A percentile compares a stretch with the other conserved stretches of the same genome.
phyloP scores from a whole-genome alignment of 805 yeast genomes.

The Candida dajiaensis region DNA sequence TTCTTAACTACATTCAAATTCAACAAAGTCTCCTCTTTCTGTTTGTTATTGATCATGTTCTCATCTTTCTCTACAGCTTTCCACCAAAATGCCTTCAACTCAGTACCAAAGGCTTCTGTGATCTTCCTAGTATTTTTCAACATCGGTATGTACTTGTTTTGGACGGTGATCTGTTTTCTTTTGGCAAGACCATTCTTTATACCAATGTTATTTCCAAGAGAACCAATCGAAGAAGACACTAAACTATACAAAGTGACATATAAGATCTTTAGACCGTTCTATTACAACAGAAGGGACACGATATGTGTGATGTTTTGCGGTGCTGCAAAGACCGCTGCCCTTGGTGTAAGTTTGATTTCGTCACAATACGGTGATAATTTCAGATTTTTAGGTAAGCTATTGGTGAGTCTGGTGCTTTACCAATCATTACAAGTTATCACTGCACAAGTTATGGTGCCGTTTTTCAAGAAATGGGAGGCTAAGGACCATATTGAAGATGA shows the following conservation, averaged over 20 bases:
- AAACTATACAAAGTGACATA: constrained; percentile 37
- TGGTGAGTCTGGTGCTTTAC: constrained; percentile 80
- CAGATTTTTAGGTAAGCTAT: constrained; percentile 57
- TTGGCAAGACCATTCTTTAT: constrained; percentile 58
- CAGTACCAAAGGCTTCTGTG: constrained; percentile 61
- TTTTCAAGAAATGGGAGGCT: constrained; percentile 62
- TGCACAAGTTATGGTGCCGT: constrained; percentile 64
- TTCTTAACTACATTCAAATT: constrained; percentile 49
- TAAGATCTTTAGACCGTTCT: constrained; percentile 49
- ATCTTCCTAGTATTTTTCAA: constrained; percentile 80
- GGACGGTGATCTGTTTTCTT: constrained; percentile 57
- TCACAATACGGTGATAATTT: constrained; percentile 69
- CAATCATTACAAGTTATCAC: constrained; percentile 84
- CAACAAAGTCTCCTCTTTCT: constrained; percentile 71
- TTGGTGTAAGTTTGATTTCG: constrained; percentile 79
- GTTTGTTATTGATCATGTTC: constrained; percentile 73
- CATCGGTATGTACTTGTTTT: constrained; percentile 70
- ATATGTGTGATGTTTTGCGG: constrained; percentile 82
- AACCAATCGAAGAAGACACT: constrained; percentile 44
- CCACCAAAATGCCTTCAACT: constrained; percentile 70
- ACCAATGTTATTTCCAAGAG: constrained; percentile 33
- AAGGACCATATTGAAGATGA: constrained; percentile 18
- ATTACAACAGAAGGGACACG: constrained; percentile 64
- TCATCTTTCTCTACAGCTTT: constrained; percentile 84
- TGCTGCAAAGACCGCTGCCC: constrained; percentile 89